Percentiles rank a stretch among this genome's conserved stretches.
phyloP scores from a whole-genome alignment of 345 rosid genomes.

The Corchorus capsularis region DNA sequence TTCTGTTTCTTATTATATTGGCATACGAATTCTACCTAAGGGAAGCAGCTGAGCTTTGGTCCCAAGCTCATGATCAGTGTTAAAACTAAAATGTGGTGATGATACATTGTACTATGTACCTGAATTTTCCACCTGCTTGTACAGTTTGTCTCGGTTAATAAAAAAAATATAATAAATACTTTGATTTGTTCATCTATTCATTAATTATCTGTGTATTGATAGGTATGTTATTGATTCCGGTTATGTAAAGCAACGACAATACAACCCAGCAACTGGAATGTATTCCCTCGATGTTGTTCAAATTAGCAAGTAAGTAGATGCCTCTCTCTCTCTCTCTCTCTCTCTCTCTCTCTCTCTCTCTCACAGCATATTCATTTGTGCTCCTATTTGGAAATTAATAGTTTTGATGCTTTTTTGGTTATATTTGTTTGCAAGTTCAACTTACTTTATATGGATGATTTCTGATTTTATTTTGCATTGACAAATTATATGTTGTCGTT shows the following conservation, averaged over 20 bases:
- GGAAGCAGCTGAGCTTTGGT: neutral
- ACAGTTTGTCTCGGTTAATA: conserved; percentile 1
- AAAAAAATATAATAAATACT: neutral
- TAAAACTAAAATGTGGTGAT: neutral
- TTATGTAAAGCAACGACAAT: conserved; percentile 92
- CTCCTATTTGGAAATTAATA: neutral
- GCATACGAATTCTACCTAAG: neutral
- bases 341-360: neutral
- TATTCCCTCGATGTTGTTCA: conserved; percentile 93
- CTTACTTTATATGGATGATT: neutral
- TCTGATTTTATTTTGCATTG: neutral
- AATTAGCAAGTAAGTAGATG: conserved; percentile 87
- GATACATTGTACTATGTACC: neutral
- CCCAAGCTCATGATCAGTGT: neutral
- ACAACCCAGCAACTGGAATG: conserved; percentile 94
- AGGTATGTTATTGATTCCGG: conserved; percentile 97
- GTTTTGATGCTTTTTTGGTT: conserved; percentile 4
- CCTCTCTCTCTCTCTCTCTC: neutral
- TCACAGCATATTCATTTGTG: conserved; percentile 11
- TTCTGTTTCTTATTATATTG: neutral
- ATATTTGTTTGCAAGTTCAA: conserved; percentile 7
- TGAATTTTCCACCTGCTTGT: conserved; percentile 2
- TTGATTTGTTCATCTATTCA: conserved; percentile 22
- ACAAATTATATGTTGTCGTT: neutral
- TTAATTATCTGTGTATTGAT: conserved; percentile 33